A percentile compares a stretch with the other conserved stretches of the same genome.
phyloP scores from a whole-genome alignment of 108 stramenopile species.

The Fragilariopsis cylindrus region DNA sequence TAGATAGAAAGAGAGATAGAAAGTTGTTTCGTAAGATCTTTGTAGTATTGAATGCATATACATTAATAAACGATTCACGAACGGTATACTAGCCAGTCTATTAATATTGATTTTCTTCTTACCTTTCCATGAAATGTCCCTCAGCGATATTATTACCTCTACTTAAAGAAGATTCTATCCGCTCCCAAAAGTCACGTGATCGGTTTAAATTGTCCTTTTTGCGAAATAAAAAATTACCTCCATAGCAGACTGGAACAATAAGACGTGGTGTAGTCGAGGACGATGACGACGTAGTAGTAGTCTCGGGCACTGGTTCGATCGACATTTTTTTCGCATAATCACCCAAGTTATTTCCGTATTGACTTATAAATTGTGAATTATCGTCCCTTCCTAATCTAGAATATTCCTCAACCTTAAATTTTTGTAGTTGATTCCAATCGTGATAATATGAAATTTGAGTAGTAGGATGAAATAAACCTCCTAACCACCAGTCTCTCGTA shows the following conservation, averaged over 20 bases:
- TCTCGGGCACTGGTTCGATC: neutral
- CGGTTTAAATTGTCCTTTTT: neutral
- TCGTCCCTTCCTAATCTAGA: neutral
- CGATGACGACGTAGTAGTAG: neutral
- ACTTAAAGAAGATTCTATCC: conserved; percentile 6
- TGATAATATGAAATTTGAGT: conserved; percentile 9
- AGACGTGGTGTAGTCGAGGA: neutral
- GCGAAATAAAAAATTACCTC: conserved; percentile 7
- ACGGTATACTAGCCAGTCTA: too few species aligned
- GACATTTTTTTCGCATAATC: conserved; percentile 7
- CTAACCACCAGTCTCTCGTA: neutral
- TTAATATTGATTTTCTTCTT: too few species aligned
- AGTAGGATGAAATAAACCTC: neutral
- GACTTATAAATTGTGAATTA: neutral
- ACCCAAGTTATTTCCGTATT: neutral
- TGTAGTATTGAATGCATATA: too few species aligned
- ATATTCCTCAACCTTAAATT: neutral
- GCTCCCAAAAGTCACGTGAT: neutral
- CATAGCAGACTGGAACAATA: conserved; percentile 18
- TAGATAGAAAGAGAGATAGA: too few species aligned
- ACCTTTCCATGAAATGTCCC: conserved; percentile 3
- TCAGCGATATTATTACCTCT: conserved; percentile 10
- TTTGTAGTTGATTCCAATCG: conserved; percentile 6
- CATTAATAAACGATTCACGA: too few species aligned
- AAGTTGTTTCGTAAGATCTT: too few species aligned